Conservation (phyloP, 2,329 filamentous ascomycete genomes). For the Colletotrichum shisoi region DNA sequence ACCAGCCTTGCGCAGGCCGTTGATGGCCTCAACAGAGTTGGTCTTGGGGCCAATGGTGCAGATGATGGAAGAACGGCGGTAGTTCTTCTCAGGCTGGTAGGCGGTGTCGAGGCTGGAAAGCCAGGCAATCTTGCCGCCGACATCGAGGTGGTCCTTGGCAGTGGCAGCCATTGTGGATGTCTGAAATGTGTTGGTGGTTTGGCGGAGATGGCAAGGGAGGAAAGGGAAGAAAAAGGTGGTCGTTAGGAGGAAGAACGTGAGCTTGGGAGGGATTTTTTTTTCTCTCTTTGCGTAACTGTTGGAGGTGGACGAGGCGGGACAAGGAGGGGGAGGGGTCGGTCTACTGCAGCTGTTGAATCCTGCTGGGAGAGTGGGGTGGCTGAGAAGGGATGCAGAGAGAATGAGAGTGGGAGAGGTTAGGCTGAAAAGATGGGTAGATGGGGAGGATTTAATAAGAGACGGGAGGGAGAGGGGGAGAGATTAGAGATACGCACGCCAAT, state of each 20-base stretch:
- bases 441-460: background rate
- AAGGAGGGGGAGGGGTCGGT: conserved; percentile 18
- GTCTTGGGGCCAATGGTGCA: conserved; percentile 99
- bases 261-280: conserved; percentile 1
- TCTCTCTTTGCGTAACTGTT: background rate
- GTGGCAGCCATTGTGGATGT: conserved; percentile 62
- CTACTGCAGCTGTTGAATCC: conserved; percentile 33
- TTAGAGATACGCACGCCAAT: conserved; percentile 21
- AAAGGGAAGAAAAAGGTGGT: background rate
- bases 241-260: conserved; percentile 4
- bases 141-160: conserved; percentile 85
- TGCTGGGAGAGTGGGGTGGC: conserved; percentile 24
- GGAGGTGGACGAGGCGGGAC: conserved; percentile 12
- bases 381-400: conserved; percentile 2
- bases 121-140: conserved; percentile 74
- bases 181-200: conserved; percentile 4
- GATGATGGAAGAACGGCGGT: conserved; percentile 97
- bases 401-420: background rate
- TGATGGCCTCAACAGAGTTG: conserved; percentile 97
- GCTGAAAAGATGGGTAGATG: conserved; percentile 3
- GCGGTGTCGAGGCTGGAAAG: conserved; percentile 82
- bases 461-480: conserved; percentile 4
- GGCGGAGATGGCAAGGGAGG: conserved; percentile 10
- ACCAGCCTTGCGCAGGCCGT: conserved; percentile 86
- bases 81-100: conserved; percentile 84